These are phyloP conservation scores for Exserohilum turcica DNA, from an alignment of 2,329 filamentous ascomycete genomes.

Conservation along the genomic window DNA sequence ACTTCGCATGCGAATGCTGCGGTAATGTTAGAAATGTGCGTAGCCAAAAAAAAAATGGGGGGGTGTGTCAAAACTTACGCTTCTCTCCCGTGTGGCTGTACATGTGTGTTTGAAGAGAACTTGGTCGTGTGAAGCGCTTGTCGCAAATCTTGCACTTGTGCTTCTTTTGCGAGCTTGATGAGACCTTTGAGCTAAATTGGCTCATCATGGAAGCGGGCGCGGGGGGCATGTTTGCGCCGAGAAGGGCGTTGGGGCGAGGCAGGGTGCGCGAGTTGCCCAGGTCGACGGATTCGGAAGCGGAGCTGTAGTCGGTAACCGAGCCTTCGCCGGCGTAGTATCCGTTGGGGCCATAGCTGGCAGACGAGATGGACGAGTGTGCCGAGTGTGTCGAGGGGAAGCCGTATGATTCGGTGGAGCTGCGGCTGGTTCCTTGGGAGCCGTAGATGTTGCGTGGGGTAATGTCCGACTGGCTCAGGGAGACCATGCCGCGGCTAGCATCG, in stretches of 20 bases:
- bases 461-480: slow-evolving; percentile 87
- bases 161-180: slow-evolving; percentile 96
- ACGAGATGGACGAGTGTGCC: slow-evolving; percentile 87
- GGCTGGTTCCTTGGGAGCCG: slow-evolving; percentile 65
- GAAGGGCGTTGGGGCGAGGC: slow-evolving; percentile 72
- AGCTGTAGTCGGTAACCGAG: slow-evolving; percentile 91
- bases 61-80: slow-evolving; percentile 68
- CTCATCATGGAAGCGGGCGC: slow-evolving; percentile 98
- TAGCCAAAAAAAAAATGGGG: no score
- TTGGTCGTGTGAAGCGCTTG: slow-evolving; percentile 93
- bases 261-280: slow-evolving; percentile 80
- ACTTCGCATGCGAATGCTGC: slow-evolving; percentile 92
- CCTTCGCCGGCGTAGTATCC: slow-evolving; percentile 83
- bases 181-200: slow-evolving; percentile 95
- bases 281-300: slow-evolving; percentile 83
- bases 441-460: slow-evolving; percentile 82
- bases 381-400: slow-evolving; percentile 87
- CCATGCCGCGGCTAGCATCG: slow-evolving; percentile 91
- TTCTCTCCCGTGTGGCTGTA: slow-evolving; percentile 99
- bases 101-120: slow-evolving; percentile 95
- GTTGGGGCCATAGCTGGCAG: slow-evolving; percentile 75
- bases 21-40: slow-evolving; percentile 12
- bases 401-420: slow-evolving; percentile 83
- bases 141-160: slow-evolving; percentile 99
- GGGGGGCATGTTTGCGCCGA: slow-evolving; percentile 69